Base-by-base conservation (phyloP, 129 eudicot species). In the Tanacetum coccineum region DNA sequence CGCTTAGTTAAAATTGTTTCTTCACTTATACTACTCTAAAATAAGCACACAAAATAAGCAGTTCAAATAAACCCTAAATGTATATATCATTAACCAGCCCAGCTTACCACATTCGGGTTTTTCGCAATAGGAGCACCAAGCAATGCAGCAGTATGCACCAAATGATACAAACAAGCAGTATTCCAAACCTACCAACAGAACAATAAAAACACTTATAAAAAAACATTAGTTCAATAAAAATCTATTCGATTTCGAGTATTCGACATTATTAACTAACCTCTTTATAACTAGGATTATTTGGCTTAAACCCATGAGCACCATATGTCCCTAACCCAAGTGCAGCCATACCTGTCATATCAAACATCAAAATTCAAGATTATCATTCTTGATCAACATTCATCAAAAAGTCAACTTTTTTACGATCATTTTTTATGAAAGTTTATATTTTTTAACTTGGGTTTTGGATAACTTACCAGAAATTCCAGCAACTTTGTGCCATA, bases 291-390 rank as follows among this genome's bases (percentile, higher is more conserved):
- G 96, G 82, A 62, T 91, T 84, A 14, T 65, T 74, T 74, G 98
- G 98, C 62, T 91, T 91, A 87, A 88, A 91, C 15, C 70, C 96
- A 73, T 91, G 98, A 60, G 98, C 91, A 63, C 98, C 98, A 64
- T 85, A 91, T 0, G 96, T 80, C 51, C 98, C 98, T 78, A 91
- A 82, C 55, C 95, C 96, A 46, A 88, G 85, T 76, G 91, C 98
- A 28, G 94, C 88, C 73, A 85, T 78, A 19, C 96, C 98, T 91
- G 79, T 59, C 68, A 19, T 59, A 19, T 42, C 22, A 26, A 21
- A 76, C 44, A 30, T 49, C 13, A 55, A 20, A 2, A 13, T 49
- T 1, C n/a, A 49, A 49, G 7, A 49, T 49, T 49, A 49, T 15
- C 9, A 36, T 36, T 36, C 42, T 36, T 7, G 42, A 36, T 36